Base-by-base conservation (phyloP, 768 basidiomycete species). In the Tephrocybe sp. region DNA sequence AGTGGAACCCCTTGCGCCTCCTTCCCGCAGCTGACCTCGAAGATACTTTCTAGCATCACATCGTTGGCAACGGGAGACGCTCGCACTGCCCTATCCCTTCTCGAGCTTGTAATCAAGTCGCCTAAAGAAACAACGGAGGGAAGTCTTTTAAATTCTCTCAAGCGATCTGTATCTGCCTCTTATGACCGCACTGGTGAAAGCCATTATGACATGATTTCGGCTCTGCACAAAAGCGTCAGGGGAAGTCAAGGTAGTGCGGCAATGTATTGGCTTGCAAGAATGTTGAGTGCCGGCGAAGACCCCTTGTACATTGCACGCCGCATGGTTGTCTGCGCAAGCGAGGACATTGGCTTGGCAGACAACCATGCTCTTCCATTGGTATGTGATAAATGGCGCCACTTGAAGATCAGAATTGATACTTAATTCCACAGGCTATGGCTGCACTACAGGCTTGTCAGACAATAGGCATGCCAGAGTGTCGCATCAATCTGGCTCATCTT, bases 251-350 rank as follows among this genome's bases (percentile, higher is more conserved):
- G 82, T 5, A 76, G 76, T 58, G 92, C 89, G 0, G 91, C 91
- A 5, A 69, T 92, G 73, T 94, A 93, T 63, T 94, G 91, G 89
- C 74, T 94, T 18, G 89, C 90, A 9, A 78, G 88, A 42, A 92
- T 92, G 90, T 71, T 92, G 27, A 77, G 73, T 28, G 85, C 80
- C 22, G 90, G 89, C 16, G 90, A 92, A 63, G 90, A 93, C 65
- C 87, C 91, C 3, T 57, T 90, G 39, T 93, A 80, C 57, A 77
- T 92, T 50, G 85, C 83, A 5, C 73, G 89, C 28, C 74, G 89
- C 46, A 79, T 90, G 73, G 73, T 87, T 4, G 87, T 91, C 6
- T 83, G 87, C 56, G 90, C 92, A 2, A 89, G 87, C 54, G 92
- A 94, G 64, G 92, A 94, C 61, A 79, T 94, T 32, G 91, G 92